These are phyloP conservation scores for Neurospora sp. DNA, from an alignment of 2,329 filamentous ascomycete genomes.

Conservation along the genomic window DNA sequence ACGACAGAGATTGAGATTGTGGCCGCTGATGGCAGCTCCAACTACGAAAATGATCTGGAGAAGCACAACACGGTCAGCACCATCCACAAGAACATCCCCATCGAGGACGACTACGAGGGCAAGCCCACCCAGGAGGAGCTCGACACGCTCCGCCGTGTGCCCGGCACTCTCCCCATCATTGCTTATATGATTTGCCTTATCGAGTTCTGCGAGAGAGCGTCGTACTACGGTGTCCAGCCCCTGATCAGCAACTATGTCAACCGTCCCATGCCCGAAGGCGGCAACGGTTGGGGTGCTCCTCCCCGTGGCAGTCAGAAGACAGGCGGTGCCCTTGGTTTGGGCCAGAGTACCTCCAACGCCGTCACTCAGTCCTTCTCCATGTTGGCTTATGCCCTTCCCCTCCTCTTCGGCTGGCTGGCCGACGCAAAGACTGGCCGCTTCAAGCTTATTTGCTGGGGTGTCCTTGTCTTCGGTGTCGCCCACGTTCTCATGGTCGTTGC, in stretches of 20 bases:
- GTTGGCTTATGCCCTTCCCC: slow-evolving; percentile 46
- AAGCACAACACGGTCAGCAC: neutral
- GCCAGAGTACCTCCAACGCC: slow-evolving; percentile 42
- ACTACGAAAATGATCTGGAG: neutral
- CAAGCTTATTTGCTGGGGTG: slow-evolving; percentile 60
- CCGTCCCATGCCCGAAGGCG: slow-evolving; percentile 42
- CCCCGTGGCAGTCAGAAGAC: slow-evolving; percentile 31
- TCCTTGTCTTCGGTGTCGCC: slow-evolving; percentile 55
- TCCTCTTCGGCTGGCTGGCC: slow-evolving; percentile 46
- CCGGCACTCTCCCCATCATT: slow-evolving; percentile 39
- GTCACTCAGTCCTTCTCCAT: slow-evolving; percentile 45
- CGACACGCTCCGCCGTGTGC: slow-evolving; percentile 39
- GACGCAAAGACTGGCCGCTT: slow-evolving; percentile 63
- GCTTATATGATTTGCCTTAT: slow-evolving; percentile 49
- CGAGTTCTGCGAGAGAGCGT: slow-evolving; percentile 51
- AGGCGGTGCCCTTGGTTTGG: slow-evolving; percentile 49
- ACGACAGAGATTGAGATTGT: neutral
- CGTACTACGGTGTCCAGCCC: slow-evolving; percentile 47
- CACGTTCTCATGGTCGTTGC: slow-evolving; percentile 59
- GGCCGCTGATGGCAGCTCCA: neutral
- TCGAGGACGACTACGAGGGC: slow-evolving; percentile 17
- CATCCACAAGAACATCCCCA: neutral
- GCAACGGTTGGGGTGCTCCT: slow-evolving; percentile 36
- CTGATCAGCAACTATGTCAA: slow-evolving; percentile 53
- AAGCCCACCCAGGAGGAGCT: slow-evolving; percentile 43